Evolutionary conservation across 2,329 filamentous ascomycete species (phyloP).

Genomic region (Sporothrix humicola): DNA sequence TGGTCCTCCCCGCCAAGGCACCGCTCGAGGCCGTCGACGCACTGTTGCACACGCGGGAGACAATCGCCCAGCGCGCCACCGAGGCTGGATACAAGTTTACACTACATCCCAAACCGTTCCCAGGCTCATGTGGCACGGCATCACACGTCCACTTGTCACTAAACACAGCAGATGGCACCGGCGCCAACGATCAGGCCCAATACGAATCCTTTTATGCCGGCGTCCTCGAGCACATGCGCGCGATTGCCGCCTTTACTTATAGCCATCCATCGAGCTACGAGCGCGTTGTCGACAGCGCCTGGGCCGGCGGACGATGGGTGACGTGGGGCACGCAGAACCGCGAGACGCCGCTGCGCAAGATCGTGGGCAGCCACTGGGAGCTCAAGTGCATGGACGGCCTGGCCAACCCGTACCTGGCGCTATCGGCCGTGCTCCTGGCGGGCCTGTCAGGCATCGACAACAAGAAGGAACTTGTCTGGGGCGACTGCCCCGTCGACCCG

Average conservation of each 20-base stretch:
- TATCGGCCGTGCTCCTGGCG: conserved; percentile 65
- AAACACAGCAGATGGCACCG: conserved; percentile 49
- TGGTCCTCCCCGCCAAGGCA: conserved; percentile 68
- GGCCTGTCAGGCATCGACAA: conserved; percentile 62
- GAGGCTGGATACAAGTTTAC: conserved; percentile 69
- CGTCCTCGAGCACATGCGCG: conserved; percentile 68
- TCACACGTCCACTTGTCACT: conserved; percentile 75
- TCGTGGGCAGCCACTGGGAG: conserved; percentile 74
- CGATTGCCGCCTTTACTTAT: conserved; percentile 72
- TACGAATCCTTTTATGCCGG: conserved; percentile 75
- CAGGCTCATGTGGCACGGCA: conserved; percentile 64
- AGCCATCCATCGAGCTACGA: conserved; percentile 71
- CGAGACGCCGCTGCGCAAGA: conserved; percentile 73
- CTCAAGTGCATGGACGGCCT: conserved; percentile 78
- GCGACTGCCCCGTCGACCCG: conserved; percentile 63
- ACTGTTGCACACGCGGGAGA: conserved; percentile 72
- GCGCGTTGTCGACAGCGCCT: conserved; percentile 69
- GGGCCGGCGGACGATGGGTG: conserved; percentile 80
- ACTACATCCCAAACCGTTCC: conserved; percentile 73
- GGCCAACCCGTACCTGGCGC: conserved; percentile 76
- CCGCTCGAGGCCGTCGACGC: conserved; percentile 73
- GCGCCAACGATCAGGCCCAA: conserved; percentile 37
- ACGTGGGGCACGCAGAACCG: conserved; percentile 83
- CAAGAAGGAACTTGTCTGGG: conserved; percentile 52
- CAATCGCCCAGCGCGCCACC: conserved; percentile 68